phyloP scores from a whole-genome alignment of 2,329 filamentous ascomycete species.

The Fusarium mundagurra region DNA sequence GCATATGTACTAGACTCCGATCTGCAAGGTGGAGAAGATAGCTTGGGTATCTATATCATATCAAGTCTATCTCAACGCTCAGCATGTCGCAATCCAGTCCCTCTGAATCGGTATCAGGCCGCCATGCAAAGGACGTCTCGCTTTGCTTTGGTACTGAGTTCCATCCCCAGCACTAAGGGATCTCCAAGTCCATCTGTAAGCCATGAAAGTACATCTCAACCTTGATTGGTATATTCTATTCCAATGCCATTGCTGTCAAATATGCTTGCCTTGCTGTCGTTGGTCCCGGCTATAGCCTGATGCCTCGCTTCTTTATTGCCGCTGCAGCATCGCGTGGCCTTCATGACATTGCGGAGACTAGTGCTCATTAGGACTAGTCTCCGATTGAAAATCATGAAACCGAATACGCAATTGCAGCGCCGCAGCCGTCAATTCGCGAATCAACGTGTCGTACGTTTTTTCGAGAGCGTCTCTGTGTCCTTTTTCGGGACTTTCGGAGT shows the following conservation, averaged over 20 bases:
- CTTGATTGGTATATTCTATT: too few species aligned
- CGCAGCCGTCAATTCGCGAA: background rate
- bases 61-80: background rate
- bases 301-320: background rate
- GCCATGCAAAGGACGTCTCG: background rate
- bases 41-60: background rate
- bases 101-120: background rate
- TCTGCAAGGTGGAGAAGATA: background rate
- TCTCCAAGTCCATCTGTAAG: fast-evolving
- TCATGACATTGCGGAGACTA: conserved; percentile 31
- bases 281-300: background rate
- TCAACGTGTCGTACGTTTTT: background rate
- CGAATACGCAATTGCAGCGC: conserved; percentile 16
- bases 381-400: conserved; percentile 36
- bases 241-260: background rate
- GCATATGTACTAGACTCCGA: conserved; percentile 42
- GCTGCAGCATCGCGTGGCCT: background rate
- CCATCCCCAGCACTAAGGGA: fast-evolving
- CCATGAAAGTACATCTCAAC: fast-evolving
- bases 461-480: background rate
- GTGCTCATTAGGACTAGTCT: conserved; percentile 44
- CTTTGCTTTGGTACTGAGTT: background rate
- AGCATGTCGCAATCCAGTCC: background rate
- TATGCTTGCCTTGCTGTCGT: background rate
- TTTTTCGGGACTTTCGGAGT: background rate